Evolutionary conservation across 495 filamentous ascomycete genomes (phyloP), one percentile per base, ranked within the genome.

Genomic region (Beverwykella pulmonaria): DNA sequence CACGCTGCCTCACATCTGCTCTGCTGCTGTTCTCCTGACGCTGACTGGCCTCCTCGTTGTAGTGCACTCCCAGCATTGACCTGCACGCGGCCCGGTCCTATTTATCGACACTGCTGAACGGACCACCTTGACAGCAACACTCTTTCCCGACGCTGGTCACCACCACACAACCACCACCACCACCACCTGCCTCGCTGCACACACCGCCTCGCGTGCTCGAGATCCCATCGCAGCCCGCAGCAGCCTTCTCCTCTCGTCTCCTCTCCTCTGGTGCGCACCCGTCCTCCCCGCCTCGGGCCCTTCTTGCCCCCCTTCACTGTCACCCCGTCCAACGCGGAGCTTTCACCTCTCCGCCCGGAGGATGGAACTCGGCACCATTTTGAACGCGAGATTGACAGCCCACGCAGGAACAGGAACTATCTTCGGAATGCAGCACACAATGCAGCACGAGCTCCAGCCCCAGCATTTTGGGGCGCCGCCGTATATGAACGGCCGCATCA

Each of bases 401-500:
- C 34, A 64, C 26, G 61, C 68, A 73, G 60, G 63, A 56, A 44
- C 50, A 64, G 66, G 50, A 19, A 44, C 65, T 47, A 62, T 67
- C n/a, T 74, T 71, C 70, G 71, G 69, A 9, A 73, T 77, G 71
- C 71, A 73, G 32, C 69, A 73, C 59, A 61, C 59, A 46, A 72
- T 73, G 68, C 71, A 70, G 66, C 73, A 71, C 68, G 68, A 75
- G 1, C 56, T 75, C 8, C 72, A 67, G 54, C 71, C 65, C 41
- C 71, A 70, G 46, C 74, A 76, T 50, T 71, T 68, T 47, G 63
- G 46, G 19, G 66, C 67, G 47, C 49, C 65, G 19, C 69, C 73
- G 34, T 78, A 78, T 63, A 63, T 77, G 36, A 76, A 78, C 69
- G 70, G 74, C 67, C 63, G 77, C 64, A 77, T 79, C 69, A 79